Evolutionary conservation across 352 stramenopile genomes (phyloP), one percentile per base, ranked within the genome.

Genomic region (Pythium chondricola): DNA sequence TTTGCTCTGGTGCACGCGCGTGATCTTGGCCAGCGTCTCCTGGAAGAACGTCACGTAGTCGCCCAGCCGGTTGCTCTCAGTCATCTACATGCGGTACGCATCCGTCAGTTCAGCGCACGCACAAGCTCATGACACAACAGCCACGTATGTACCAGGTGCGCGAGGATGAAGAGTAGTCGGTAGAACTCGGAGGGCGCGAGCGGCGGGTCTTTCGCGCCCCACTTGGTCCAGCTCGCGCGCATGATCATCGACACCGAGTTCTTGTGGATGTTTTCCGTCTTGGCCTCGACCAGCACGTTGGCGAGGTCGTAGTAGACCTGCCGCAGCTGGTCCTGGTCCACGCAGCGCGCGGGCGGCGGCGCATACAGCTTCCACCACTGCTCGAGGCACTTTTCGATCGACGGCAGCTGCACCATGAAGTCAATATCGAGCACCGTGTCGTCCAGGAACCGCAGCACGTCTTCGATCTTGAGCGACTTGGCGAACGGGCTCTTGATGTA

Each of bases 361-460:
- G 63, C 63, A 27, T 87, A 85, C 9, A 82, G 22, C 7, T 56
- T 60, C 72, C 72, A 84, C 79, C 79, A 93, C 40, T 72, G 72
- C 5, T 79, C 69, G 2, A 91, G 57, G 39, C 76, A 88, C 42
- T 80, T 81, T 29, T 93, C 77, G 35, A 93, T 91, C 21, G 79
- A 91, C 37, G 82, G 82, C 10, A 93, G 51, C 43, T 87, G 76
- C 39, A 85, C 72, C 74, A 89, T 88, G 31, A 89, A 91, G 43
- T 88, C 81, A 38, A 90, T 86, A 47, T 93, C 79, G 27, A 89
- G 42, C 17, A 69, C 63, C 2, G 77, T 88, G 46, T 89, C 79
- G 32, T 86, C 74, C 26, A 91, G 56, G 43, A 86, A 91, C 2
- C 73, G 65, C 42, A 80, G 24, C 41, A 91, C 48, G 46, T 88